Conservation (phyloP, 495 filamentous ascomycete genomes). For the Penicillium soppii region DNA sequence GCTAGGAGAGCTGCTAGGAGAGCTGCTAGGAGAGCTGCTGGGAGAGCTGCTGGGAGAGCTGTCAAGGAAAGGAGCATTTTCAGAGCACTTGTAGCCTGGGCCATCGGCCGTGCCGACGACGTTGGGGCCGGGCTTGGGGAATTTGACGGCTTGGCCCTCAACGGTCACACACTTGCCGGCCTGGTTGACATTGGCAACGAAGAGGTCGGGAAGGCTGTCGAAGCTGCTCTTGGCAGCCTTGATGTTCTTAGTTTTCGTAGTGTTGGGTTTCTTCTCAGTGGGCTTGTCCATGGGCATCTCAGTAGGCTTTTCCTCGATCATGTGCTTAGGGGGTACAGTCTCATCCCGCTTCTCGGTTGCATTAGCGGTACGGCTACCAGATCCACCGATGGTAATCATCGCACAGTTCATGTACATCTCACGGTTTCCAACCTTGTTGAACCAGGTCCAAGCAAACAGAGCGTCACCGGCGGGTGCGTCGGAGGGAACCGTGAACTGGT, state of each 20-base stretch:
- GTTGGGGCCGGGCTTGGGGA: constrained; percentile 26
- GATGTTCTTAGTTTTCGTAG: constrained; percentile 26
- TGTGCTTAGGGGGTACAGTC: background rate
- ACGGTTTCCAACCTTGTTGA: constrained; percentile 84
- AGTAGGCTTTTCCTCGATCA: background rate
- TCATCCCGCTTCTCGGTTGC: background rate
- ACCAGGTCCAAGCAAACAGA: constrained; percentile 83
- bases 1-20: too few species aligned
- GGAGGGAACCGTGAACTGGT: constrained; percentile 48
- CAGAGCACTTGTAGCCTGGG: constrained; percentile 28
- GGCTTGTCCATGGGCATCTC: background rate
- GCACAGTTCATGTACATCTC: constrained; percentile 98
- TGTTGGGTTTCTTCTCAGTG: background rate
- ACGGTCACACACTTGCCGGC: constrained; percentile 32
- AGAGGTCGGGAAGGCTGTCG: constrained; percentile 48
- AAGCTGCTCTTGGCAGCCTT: constrained; percentile 25
- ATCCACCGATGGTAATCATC: constrained; percentile 63
- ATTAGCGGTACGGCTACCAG: constrained; percentile 15
- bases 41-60: background rate
- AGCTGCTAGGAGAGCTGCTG: background rate
- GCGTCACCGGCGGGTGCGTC: constrained; percentile 51
- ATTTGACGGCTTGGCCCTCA: constrained; percentile 27
- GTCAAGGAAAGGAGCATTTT: constrained; percentile 24
- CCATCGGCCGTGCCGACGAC: constrained; percentile 19
- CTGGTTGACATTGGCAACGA: constrained; percentile 55